Evolutionary conservation across 495 filamentous ascomycete genomes (phyloP), one percentile per base, ranked within the genome.

Genomic region (Chaetomidium leptoderma): DNA sequence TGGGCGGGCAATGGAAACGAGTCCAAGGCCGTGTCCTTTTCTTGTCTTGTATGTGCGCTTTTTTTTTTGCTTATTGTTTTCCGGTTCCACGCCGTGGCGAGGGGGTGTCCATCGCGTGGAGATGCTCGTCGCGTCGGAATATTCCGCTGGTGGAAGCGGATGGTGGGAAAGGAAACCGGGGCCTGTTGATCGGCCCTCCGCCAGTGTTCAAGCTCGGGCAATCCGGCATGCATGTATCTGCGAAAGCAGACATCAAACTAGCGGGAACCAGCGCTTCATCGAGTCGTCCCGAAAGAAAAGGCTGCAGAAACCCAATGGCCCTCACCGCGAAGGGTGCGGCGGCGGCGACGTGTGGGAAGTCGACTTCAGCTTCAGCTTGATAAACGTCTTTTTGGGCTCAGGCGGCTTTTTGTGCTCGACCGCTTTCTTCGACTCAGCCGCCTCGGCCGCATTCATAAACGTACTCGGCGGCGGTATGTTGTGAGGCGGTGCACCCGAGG

Each of bases 291-390:
- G n/a, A 7, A 19, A 14, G 10, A 14, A 44, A 11, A 26, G 10
- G 42, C 2, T 24, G 42, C 9, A 4, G 3, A 16, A 26, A 13
- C 42, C 0, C 23, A 23, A 14, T 14, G 11, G 8, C 10, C 26
- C 19, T n/a, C 32, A 40, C 16, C 29, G 17, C 10, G 55, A n/a
- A n/a, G 45, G 0, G 49, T 40, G n/a, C 47, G 37, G 35, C 39
- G 52, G 52, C 14, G 53, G 53, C 23, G 58, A 52, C n/a, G 51
- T 19, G 19, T 50, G 40, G 24, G 57, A 60, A 32, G 39, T 33
- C 7, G 65, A 43, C 58, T 71, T 74, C 30, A 76, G 17, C 61
- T 75, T 76, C 17, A 76, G 68, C 55, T 74, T 75, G 39, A 76
- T 53, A 33, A 60, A 27, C 52, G 72, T 72, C 24, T 66, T 54